A percentile compares a stretch with the other conserved stretches of the same genome.
Evolutionary conservation across 768 basidiomycete species (phyloP).

Genomic region (Tricholoma matsutake): DNA sequence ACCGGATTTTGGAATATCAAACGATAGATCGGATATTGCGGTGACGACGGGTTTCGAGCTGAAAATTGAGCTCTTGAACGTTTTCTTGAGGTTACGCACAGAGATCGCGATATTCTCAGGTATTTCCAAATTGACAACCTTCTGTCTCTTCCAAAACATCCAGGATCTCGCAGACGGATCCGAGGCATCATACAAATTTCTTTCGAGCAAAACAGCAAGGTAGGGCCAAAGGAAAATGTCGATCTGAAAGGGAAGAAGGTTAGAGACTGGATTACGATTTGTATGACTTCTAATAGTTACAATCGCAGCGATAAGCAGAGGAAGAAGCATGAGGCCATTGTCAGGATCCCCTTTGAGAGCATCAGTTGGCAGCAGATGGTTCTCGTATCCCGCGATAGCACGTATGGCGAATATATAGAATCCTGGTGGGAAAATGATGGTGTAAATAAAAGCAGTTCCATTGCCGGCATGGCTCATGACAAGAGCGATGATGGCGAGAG

Average conservation of each 20-base stretch:
- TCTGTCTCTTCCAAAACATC: constrained; percentile 32
- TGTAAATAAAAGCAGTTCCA: constrained; percentile 55
- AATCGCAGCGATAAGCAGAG: constrained; percentile 59
- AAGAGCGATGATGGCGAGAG: constrained; percentile 66
- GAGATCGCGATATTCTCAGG: constrained; percentile 54
- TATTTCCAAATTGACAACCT: constrained; percentile 14
- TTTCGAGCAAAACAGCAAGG: constrained; percentile 58
- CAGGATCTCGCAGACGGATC: constrained; percentile 32
- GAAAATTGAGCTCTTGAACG: constrained; percentile 50
- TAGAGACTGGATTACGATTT: background rate
- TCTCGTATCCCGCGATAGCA: constrained; percentile 67
- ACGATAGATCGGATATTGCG: constrained; percentile 62
- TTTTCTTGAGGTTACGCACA: constrained; percentile 56
- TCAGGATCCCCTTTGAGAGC: constrained; percentile 60
- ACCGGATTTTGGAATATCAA: constrained; percentile 67
- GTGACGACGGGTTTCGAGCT: constrained; percentile 47
- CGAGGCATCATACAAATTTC: constrained; percentile 56
- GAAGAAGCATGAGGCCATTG: constrained; percentile 47
- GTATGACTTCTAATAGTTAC: constrained; percentile 37
- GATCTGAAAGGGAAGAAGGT: constrained; percentile 39
- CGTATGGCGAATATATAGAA: constrained; percentile 74
- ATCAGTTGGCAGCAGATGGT: constrained; percentile 51
- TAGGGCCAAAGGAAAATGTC: constrained; percentile 74
- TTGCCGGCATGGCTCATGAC: constrained; percentile 43
- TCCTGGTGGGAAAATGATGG: constrained; percentile 70